phyloP scores from a whole-genome alignment of 2,329 filamentous ascomycete genomes.

The Lachnum nothofagi region DNA sequence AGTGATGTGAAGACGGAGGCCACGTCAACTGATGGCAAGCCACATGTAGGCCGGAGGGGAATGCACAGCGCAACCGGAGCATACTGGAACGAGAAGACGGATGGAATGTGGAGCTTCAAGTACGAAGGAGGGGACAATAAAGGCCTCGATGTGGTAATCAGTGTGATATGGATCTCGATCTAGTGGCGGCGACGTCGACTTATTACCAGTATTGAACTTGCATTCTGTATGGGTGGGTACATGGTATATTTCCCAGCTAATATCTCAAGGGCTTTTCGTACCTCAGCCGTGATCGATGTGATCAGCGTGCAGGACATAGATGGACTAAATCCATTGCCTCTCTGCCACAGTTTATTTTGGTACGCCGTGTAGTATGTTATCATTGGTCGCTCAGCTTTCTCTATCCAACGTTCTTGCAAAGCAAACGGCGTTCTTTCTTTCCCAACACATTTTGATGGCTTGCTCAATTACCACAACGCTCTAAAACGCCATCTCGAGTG shows the following conservation, averaged over 20 bases:
- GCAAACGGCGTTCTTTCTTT: too few species aligned
- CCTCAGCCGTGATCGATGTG: neutral
- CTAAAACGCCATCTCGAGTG: neutral
- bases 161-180: slow-evolving; percentile 66
- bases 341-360: too few species aligned
- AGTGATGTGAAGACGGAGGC: slow-evolving; percentile 43
- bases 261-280: neutral
- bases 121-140: slow-evolving; percentile 65
- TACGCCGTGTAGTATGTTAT: too few species aligned
- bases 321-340: too few species aligned
- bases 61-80: slow-evolving; percentile 84
- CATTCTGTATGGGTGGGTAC: neutral
- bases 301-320: neutral
- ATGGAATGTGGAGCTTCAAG: slow-evolving; percentile 87
- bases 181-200: slow-evolving; percentile 6
- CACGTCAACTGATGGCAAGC: slow-evolving; percentile 57
- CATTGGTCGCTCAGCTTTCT: too few species aligned
- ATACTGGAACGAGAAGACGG: slow-evolving; percentile 87
- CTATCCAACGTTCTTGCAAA: too few species aligned
- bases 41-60: slow-evolving; percentile 76
- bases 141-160: slow-evolving; percentile 65
- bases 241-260: neutral
- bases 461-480: neutral
- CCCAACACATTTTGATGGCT: neutral
- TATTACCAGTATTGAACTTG: neutral